phyloP scores from a whole-genome alignment of 306 rosid genomes.

The Myrica gale region DNA sequence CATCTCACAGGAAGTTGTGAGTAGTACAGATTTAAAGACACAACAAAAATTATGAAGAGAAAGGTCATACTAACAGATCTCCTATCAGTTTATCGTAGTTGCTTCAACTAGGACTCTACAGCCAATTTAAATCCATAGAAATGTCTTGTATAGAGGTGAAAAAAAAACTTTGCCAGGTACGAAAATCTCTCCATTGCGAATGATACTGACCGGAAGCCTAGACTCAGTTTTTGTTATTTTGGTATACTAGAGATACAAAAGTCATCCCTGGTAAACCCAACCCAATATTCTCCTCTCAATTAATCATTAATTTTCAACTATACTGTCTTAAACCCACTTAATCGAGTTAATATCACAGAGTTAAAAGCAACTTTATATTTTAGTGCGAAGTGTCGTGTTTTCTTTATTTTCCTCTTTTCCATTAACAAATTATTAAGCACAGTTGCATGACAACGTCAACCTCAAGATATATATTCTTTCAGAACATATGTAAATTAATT shows the following conservation, averaged over 20 bases:
- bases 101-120: too few relatives aligned
- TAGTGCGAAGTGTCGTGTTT: neutral
- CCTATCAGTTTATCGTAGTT: too few relatives aligned
- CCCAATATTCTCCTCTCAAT: neutral
- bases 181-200: too few relatives aligned
- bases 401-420: neutral
- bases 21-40: too few relatives aligned
- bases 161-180: too few relatives aligned
- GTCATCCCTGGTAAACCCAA: neutral
- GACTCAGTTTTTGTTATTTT: too few relatives aligned
- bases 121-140: too few relatives aligned
- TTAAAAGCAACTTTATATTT: neutral
- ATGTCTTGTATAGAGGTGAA: too few relatives aligned
- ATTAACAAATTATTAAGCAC: neutral
- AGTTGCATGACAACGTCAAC: neutral
- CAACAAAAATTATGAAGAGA: too few relatives aligned
- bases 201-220: too few relatives aligned
- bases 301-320: neutral
- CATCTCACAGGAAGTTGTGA: too few relatives aligned
- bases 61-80: too few relatives aligned
- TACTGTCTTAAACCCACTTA: neutral
- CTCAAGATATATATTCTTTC: conserved; percentile 11
- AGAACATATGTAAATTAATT: conserved; percentile 3
- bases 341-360: neutral
- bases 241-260: neutral